Conservation (phyloP, 1,284 basidiomycete species). For the Caloboletus firmus region DNA sequence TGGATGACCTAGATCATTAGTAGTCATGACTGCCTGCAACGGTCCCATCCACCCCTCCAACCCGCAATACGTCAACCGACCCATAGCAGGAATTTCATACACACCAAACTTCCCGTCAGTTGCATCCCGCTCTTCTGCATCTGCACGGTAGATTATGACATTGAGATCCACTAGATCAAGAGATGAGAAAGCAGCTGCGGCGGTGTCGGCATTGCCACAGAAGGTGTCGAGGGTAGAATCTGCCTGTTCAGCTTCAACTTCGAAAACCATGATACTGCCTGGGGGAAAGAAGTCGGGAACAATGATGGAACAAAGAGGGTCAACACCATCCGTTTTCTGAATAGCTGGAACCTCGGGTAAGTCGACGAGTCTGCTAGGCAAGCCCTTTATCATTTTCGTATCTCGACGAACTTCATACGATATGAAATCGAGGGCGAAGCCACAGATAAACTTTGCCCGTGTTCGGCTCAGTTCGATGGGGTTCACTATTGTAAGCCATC, state of each 20-base stretch:
- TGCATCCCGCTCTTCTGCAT: constrained; percentile 88
- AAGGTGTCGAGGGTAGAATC: constrained; percentile 67
- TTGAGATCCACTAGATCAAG: constrained; percentile 90
- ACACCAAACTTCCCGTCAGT: constrained; percentile 71
- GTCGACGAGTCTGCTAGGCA: constrained; percentile 70
- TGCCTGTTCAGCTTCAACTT: constrained; percentile 74
- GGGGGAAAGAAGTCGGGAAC: constrained; percentile 89
- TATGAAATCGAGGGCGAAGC: constrained; percentile 69
- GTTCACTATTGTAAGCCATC: constrained; percentile 52
- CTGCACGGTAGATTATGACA: constrained; percentile 77
- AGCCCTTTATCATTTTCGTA: constrained; percentile 62
- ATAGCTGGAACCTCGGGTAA: constrained; percentile 54
- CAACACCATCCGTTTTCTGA: constrained; percentile 63
- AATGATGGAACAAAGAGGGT: constrained; percentile 73
- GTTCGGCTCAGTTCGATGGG: constrained; percentile 83
- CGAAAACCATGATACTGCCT: constrained; percentile 88
- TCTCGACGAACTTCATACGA: constrained; percentile 63
- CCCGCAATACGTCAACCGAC: constrained; percentile 83
- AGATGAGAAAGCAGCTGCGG: constrained; percentile 67
- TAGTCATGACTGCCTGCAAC: constrained; percentile 75
- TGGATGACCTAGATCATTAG: constrained; percentile 90
- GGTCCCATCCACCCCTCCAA: constrained; percentile 95
- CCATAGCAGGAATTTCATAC: constrained; percentile 76
- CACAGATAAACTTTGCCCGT: constrained; percentile 76
- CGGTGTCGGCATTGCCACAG: constrained; percentile 66